Conservation (phyloP, 2,329 filamentous ascomycete genomes). For the Pseudopithomyces chartarum region DNA sequence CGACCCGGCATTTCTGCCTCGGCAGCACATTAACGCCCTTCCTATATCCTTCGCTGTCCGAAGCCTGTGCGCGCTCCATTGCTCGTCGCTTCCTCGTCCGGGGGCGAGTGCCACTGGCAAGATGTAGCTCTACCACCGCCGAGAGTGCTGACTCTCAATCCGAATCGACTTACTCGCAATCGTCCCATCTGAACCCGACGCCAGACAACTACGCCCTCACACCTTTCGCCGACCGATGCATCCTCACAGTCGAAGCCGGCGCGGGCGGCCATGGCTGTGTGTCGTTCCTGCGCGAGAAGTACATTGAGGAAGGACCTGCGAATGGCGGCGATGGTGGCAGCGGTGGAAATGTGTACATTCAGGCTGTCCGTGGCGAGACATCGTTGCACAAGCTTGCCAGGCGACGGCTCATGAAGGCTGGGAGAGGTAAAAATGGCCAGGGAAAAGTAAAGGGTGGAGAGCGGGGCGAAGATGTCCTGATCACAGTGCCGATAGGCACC, state of each 20-base stretch:
- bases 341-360: slow-evolving; percentile 92
- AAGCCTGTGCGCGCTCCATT: slow-evolving; percentile 26
- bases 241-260: slow-evolving; percentile 77
- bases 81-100: slow-evolving; percentile 23
- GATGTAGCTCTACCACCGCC: slow-evolving; percentile 35
- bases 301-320: slow-evolving; percentile 82
- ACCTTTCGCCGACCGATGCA: slow-evolving; percentile 86
- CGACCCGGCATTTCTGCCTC: slow-evolving; percentile 32
- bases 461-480: slow-evolving; percentile 82
- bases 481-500: slow-evolving; percentile 91
- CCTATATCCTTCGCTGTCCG: slow-evolving; percentile 50
- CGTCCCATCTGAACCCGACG: slow-evolving; percentile 68
- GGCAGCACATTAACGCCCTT: slow-evolving; percentile 50
- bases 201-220: slow-evolving; percentile 84
- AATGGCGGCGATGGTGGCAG: slow-evolving; percentile 95
- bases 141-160: slow-evolving; percentile 9
- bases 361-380: slow-evolving; percentile 88
- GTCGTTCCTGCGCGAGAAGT: slow-evolving; percentile 91
- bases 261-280: slow-evolving; percentile 89
- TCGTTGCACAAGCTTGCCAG: slow-evolving; percentile 90
- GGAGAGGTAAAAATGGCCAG: slow-evolving; percentile 76
- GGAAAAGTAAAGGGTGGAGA: slow-evolving; percentile 75
- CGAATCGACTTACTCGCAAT: slow-evolving; percentile 16
- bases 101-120: slow-evolving; percentile 19
- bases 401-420: slow-evolving; percentile 73